Conservation (phyloP, 345 rosid species). For the Murraya koenigii region DNA sequence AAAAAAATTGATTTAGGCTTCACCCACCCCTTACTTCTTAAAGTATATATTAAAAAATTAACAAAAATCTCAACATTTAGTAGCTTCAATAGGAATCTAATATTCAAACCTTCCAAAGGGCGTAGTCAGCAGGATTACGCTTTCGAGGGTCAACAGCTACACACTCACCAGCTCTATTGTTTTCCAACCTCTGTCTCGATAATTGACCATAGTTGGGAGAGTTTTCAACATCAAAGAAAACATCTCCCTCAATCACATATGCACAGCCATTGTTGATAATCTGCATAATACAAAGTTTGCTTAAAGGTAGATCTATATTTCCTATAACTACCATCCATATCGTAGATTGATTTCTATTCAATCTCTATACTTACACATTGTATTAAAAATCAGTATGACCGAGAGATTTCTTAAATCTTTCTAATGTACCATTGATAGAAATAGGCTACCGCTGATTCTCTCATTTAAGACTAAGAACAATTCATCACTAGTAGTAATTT, state of each 20-base stretch:
- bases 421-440: too few species aligned
- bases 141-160: conserved; percentile 84
- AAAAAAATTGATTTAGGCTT: too few species aligned
- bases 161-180: conserved; percentile 78
- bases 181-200: conserved; percentile 70
- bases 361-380: too few species aligned
- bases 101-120: conserved; percentile 79
- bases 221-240: conserved; percentile 72
- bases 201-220: conserved; percentile 73
- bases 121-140: conserved; percentile 83
- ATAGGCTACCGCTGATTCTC: too few species aligned
- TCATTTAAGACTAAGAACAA: too few species aligned
- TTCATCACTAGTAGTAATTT: too few species aligned
- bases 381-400: too few species aligned
- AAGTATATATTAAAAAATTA: too few species aligned
- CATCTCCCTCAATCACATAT: conserved; percentile 72
- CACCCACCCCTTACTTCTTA: too few species aligned
- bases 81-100: background rate
- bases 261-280: conserved; percentile 72
- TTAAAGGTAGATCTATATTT: background rate
- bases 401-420: too few species aligned
- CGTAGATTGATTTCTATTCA: too few species aligned
- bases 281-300: conserved; percentile 38
- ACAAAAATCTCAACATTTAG: background rate
- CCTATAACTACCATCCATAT: background rate